phyloP scores from a whole-genome alignment of 257 asterid genomes.

The Scutellaria minor region DNA sequence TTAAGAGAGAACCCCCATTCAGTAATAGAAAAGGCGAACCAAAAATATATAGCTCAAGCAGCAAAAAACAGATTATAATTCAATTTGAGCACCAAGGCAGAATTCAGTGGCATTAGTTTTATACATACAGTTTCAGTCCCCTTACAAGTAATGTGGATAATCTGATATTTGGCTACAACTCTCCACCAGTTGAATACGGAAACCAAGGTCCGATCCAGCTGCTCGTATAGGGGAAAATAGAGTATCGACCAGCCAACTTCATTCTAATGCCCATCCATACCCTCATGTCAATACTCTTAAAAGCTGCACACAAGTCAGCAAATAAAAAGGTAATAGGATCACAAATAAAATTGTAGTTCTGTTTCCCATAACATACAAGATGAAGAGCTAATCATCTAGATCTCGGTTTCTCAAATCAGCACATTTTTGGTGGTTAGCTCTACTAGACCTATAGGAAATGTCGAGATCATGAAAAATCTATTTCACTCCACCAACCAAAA shows the following conservation, averaged over 20 bases:
- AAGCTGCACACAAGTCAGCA: slow-evolving; percentile 2
- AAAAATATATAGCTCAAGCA: not conserved
- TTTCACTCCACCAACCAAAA: not conserved
- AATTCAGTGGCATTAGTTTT: not conserved
- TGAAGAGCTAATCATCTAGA: not conserved
- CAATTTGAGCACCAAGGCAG: not conserved
- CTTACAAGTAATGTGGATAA: not conserved
- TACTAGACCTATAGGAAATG: not conserved
- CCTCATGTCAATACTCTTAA: not conserved
- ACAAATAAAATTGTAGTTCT: not conserved
- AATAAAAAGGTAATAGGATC: not conserved
- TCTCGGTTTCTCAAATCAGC: not conserved
- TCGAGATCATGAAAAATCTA: not conserved
- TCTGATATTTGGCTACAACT: not conserved
- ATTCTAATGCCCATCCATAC: not conserved
- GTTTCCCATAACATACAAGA: not conserved
- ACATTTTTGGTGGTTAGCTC: not conserved
- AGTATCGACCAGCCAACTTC: not conserved
- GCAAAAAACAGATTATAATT: not conserved
- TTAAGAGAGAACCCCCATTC: too few relatives aligned
- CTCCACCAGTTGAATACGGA: not conserved
- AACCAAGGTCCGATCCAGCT: not conserved
- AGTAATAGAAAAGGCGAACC: too few relatives aligned
- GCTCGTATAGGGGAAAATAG: not conserved
- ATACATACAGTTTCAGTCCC: not conserved